A percentile compares a stretch with the other conserved stretches of the same genome.
phyloP scores from a whole-genome alignment of 495 filamentous ascomycete species.

The Aspergillus hancockii region DNA sequence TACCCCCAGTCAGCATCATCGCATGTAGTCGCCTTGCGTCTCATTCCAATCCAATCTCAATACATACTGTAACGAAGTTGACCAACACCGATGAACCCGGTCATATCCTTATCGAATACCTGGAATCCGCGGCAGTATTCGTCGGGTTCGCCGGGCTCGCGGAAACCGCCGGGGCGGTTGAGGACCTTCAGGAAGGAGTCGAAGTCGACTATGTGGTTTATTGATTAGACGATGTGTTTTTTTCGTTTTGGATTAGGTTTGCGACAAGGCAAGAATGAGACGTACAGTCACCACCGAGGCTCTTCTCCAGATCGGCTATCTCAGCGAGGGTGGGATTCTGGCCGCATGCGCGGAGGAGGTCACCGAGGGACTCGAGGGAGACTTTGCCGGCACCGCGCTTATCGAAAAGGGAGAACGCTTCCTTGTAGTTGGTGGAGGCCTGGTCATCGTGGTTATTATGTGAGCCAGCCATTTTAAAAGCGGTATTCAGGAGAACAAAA shows the following conservation, averaged over 20 bases:
- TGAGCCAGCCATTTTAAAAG: constrained; percentile 4
- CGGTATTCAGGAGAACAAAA: neutral
- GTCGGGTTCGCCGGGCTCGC: constrained; percentile 94
- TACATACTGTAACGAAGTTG: constrained; percentile 84
- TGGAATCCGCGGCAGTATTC: constrained; percentile 98
- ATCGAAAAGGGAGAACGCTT: constrained; percentile 99
- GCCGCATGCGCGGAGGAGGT: constrained; percentile 92
- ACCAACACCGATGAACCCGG: constrained; percentile 94
- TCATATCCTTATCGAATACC: constrained; percentile 99
- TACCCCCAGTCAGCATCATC: constrained; percentile 24
- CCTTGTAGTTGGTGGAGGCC: constrained; percentile 99
- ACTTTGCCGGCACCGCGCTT: constrained; percentile 95
- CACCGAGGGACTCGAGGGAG: constrained; percentile 79
- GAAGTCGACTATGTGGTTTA: constrained; percentile 75
- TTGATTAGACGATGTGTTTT: neutral
- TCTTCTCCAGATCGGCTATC: constrained; percentile 86
- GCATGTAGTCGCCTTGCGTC: neutral
- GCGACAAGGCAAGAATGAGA: constrained; percentile 17
- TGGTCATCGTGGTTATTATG: constrained; percentile 45
- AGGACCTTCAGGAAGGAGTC: constrained; percentile 94
- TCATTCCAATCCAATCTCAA: neutral
- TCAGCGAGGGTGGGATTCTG: constrained; percentile 96
- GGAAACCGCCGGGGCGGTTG: constrained; percentile 96
- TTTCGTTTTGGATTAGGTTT: neutral
- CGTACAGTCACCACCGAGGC: constrained; percentile 86